A percentile compares a stretch with the other conserved stretches of the same genome.
These are phyloP conservation scores for Vigna hirtella DNA, from an alignment of 306 rosid genomes.

Conservation along the genomic window DNA sequence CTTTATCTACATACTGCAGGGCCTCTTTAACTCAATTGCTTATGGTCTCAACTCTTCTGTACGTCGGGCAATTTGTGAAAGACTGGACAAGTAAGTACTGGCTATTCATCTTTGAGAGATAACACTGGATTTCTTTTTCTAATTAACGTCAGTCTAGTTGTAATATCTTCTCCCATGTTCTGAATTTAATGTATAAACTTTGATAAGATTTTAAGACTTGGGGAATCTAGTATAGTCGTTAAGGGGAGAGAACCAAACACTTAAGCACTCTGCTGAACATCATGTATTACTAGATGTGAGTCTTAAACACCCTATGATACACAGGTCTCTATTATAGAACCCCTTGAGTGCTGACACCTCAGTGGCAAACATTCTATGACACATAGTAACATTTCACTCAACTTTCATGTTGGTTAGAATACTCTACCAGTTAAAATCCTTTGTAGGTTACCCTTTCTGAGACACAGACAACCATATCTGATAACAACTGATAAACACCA, in stretches of 20 bases:
- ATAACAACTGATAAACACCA: too few relatives aligned
- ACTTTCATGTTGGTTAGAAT: too few relatives aligned
- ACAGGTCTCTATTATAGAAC: too few relatives aligned
- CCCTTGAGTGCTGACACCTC: too few relatives aligned
- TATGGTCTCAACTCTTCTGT: constrained; percentile 98
- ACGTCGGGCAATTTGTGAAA: constrained; percentile 86
- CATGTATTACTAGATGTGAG: neutral
- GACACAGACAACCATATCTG: too few relatives aligned
- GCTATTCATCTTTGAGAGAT: neutral
- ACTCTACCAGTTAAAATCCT: too few relatives aligned
- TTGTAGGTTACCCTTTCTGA: too few relatives aligned
- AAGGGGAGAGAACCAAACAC: neutral
- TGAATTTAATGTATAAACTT: constrained; percentile 24
- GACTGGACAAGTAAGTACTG: constrained; percentile 78
- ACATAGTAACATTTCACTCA: too few relatives aligned
- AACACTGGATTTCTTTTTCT: neutral
- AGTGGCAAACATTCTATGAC: too few relatives aligned
- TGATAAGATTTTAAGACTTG: neutral
- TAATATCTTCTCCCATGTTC: constrained; percentile 38
- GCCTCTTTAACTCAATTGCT: constrained; percentile 97
- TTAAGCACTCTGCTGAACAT: neutral
- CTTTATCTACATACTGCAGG: constrained; percentile 58
- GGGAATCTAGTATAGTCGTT: neutral
- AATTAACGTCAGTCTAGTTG: constrained; percentile 16
- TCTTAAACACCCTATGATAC: neutral